Conservation (phyloP, 257 asterid genomes). For the Coffea canephora region DNA sequence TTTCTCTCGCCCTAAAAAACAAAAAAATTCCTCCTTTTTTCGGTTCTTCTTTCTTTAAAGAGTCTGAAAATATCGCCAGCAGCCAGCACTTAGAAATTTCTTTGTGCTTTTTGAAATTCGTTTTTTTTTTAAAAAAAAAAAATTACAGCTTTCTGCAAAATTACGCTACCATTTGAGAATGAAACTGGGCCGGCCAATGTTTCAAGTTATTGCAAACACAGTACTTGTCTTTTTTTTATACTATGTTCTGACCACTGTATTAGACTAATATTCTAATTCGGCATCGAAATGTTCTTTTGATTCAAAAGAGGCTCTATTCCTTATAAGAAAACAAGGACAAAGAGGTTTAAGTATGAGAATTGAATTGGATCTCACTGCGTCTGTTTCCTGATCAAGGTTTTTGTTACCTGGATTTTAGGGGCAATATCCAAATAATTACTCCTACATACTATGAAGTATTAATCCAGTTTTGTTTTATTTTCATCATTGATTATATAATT, state of each 20-base stretch:
- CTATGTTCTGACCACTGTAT: neutral
- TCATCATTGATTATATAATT: no score
- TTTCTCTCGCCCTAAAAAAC: neutral
- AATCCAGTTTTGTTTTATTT: no score
- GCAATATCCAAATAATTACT: no score
- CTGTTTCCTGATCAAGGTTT: no score
- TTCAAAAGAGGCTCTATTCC: no score
- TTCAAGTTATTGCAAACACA: neutral
- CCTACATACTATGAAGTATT: no score
- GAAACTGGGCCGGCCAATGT: neutral
- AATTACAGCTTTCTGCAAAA: neutral
- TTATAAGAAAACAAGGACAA: no score
- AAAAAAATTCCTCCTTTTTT: neutral
- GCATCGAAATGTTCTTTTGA: no score
- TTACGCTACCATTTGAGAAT: conserved; percentile 15
- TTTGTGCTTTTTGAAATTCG: neutral
- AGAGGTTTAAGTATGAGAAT: no score
- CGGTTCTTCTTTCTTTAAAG: neutral
- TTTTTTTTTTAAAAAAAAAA: no score
- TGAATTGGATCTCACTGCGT: no score
- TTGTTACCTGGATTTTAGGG: no score
- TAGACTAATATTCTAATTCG: neutral
- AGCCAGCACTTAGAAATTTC: neutral
- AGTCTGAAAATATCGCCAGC: conserved; percentile 3
- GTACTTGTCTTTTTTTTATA: neutral